Evolutionary conservation across 164 flowering plant genomes (phyloP), one percentile per base, ranked within the genome.

Genomic region (Echeveria elegans): DNA sequence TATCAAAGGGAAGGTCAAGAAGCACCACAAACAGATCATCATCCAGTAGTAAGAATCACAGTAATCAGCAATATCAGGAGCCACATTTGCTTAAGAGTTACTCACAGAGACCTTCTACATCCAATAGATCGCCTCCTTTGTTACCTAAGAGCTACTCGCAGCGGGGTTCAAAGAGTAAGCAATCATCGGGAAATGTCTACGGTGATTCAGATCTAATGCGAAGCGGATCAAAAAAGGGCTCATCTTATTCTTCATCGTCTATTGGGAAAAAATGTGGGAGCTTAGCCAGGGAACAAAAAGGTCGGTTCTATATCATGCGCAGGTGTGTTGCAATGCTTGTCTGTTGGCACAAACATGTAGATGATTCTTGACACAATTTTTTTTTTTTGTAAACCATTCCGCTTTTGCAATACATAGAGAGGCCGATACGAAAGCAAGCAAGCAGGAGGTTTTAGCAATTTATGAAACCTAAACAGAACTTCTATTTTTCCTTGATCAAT

Each of bases 81-180:
- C 61, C 61, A 56, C 61, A 56, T 56, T 56, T 56, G 32, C 32
- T 56, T 19, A 56, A 56, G 61, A 56, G 61, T 28, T 56, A 56
- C 61, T 56, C 61, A 0, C 61, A 56, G 9, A 28, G 61, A 29
- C 61, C 61, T 11, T 56, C 61, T 56, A 28, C 61, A 28, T 56
- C 61, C 19, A 56, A 28, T n/a, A 56, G 32, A 26, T 56, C 61
- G 7, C 61, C 61, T 26, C 32, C 32, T 56, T 15, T 0, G 0
- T 56, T 56, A 56, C 16, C 61, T 18, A 56, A 56, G 31, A 56
- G 32, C 61, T 56, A 26, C 32, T 56, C 34, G n/a, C 61, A 56
- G 18, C 31, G 61, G 32, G 32, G 61, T 14, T 56, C 61, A 19
- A 26, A 26, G 32, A 56, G 60, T 26, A 56, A 56, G 32, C 32